Conservation (phyloP, 1,284 basidiomycete species). For the Microbotryum scabiosae region DNA sequence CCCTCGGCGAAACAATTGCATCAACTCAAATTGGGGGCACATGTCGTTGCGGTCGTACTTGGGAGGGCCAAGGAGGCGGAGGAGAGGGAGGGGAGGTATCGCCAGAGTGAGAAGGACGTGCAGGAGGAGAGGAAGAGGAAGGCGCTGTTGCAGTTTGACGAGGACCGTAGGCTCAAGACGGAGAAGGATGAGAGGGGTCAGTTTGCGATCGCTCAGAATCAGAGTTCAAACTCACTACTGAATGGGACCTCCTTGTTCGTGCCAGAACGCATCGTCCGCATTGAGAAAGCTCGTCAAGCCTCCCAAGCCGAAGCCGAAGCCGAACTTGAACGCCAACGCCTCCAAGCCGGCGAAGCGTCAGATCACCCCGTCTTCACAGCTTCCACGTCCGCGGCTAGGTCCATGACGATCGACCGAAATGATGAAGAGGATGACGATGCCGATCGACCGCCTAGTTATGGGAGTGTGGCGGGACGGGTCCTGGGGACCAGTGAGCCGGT, state of each 20-base stretch:
- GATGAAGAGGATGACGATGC: not conserved
- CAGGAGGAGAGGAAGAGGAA: conserved; percentile 16
- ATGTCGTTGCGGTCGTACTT: conserved; percentile 6
- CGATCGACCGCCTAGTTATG: conserved; percentile 12
- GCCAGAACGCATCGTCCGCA: not conserved
- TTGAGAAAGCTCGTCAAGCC: not conserved
- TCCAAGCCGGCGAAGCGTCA: not conserved
- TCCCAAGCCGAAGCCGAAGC: not conserved
- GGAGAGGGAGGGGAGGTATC: conserved; percentile 19
- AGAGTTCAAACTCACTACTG: not conserved
- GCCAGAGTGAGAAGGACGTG: conserved; percentile 18
- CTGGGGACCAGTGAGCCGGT: conserved; percentile 13
- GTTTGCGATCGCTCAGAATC: not conserved
- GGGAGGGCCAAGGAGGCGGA: conserved; percentile 16
- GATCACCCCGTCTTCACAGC: not conserved
- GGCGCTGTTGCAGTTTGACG: conserved; percentile 21
- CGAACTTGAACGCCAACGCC: conserved; percentile 1
- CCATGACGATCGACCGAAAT: conserved; percentile 1
- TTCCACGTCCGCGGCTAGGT: not conserved
- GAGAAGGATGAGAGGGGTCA: conserved; percentile 23
- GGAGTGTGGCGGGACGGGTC: conserved; percentile 12
- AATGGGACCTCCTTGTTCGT: not conserved
- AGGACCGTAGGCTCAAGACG: conserved; percentile 16
- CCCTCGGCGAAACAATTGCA: conserved; percentile 11
- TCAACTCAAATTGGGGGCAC: not conserved